Conservation (phyloP, 2,329 filamentous ascomycete species). For the Beauveria asiatica region DNA sequence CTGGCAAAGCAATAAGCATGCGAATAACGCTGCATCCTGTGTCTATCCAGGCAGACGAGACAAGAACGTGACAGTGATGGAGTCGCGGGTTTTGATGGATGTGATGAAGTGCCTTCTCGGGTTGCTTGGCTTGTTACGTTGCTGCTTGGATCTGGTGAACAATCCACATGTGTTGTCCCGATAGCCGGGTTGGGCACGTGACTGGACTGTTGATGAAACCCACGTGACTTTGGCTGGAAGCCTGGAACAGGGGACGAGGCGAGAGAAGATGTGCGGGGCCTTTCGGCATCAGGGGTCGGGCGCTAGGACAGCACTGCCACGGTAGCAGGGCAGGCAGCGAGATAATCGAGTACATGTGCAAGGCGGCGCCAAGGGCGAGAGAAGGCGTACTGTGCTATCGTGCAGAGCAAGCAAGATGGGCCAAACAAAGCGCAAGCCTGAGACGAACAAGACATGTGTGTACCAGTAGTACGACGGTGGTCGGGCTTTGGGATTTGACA, state of each 20-base stretch:
- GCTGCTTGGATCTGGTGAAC: not conserved
- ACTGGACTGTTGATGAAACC: not conserved
- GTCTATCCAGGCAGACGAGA: not conserved
- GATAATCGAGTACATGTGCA: not conserved
- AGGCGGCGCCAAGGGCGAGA: not conserved
- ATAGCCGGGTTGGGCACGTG: not conserved
- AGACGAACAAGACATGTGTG: not conserved
- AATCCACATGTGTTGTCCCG: not conserved
- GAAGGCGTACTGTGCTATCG: not conserved
- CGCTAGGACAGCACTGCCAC: constrained; percentile 4
- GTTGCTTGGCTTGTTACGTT: not conserved
- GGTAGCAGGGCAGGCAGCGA: not conserved
- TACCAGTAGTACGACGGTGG: not conserved
- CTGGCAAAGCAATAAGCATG: not conserved
- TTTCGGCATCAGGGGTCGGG: not conserved
- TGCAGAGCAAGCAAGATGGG: not conserved
- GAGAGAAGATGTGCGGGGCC: too few species aligned
- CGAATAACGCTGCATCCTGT: not conserved
- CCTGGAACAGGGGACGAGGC: not conserved
- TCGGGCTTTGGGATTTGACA: too few species aligned
- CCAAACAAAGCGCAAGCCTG: not conserved
- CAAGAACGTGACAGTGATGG: not conserved
- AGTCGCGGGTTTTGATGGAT: not conserved
- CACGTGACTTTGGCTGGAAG: not conserved
- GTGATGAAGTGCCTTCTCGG: not conserved